Base-by-base conservation (phyloP, 805 yeast species). In the Isabelozyma pseudorhagii region DNA sequence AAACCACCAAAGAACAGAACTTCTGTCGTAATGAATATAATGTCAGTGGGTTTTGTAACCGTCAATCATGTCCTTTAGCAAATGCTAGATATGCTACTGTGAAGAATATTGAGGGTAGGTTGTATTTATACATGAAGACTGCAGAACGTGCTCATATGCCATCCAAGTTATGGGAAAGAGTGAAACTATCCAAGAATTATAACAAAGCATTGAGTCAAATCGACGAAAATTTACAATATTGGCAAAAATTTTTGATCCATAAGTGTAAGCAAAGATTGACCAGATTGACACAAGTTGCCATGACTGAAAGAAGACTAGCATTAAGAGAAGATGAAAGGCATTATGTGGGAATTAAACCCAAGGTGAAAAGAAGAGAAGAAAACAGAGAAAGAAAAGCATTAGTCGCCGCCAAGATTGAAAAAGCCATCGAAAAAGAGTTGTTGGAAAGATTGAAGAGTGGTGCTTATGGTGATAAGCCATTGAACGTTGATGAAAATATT, bases 141-240 rank as follows among this genome's bases (percentile, higher is more conserved):
- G 96, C 96, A 1, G 99, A 94, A 74, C 84, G 99, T 72, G 96
- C 96, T 17, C 98, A 94, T 66, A 88, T 91, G 54, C 99, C 99
- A 11, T 83, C 88, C 42, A 87, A 87, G 60, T 74, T 89, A 66
- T 94, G 99, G 99, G 97, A 94, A 71, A 81, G 97, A 61, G 87
- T 94, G 63, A 87, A 85, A 68, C 78, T 94, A 52, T 87, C 94
- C 44, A 91, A 89, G 69, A 92, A 94, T 68, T 94, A 91, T 67
- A 79, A 85, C 47, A 87, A 82, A 66, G 98, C 98, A 0, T 77
- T 94, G 61, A 79, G 80, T 54, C 99, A 94, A 68, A 81, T 94
- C 49, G 98, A 93, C 68, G 85, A 84, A 51, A 89, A 90, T 58
- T 76, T 94, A 53, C 75, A 87, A 46, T 91, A 93, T 72, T 94